Percentiles rank a stretch among this genome's conserved stretches.
phyloP scores from a whole-genome alignment of 2,329 filamentous ascomycete species.

The Neoscytalidium dimidiatum region DNA sequence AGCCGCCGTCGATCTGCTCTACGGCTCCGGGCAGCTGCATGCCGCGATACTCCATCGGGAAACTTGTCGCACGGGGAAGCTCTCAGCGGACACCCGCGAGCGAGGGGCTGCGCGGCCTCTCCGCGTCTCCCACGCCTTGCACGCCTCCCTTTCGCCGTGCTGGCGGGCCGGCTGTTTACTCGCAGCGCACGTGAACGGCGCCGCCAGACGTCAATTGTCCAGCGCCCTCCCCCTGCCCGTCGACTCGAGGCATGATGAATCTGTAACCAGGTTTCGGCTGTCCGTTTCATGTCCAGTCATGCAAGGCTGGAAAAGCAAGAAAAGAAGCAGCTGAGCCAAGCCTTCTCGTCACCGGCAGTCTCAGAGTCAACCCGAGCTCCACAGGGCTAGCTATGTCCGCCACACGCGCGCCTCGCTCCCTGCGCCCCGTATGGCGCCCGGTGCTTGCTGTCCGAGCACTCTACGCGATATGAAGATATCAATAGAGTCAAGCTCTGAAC shows the following conservation, averaged over 20 bases:
- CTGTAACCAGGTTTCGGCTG: conserved; percentile 16
- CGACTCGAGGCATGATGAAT: conserved; percentile 9
- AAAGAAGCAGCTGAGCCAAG: conserved; percentile 7
- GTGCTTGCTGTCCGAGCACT: conserved; percentile 7
- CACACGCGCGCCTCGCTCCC: conserved; percentile 11
- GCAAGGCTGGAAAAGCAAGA: conserved; percentile 16
- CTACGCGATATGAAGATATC: conserved; percentile 9
- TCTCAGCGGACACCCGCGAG: background rate
- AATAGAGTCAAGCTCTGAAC: background rate
- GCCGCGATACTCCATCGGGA: conserved; percentile 1
- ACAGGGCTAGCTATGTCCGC: conserved; percentile 12
- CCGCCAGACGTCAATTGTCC: background rate
- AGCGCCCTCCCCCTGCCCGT: background rate
- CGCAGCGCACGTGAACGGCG: background rate
- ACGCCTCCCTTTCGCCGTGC: background rate
- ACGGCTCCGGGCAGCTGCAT: conserved; percentile 12
- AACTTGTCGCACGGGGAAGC: conserved; percentile 7
- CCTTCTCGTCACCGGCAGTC: conserved; percentile 14
- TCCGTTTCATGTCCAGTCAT: conserved; percentile 18
- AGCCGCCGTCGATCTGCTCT: conserved; percentile 6
- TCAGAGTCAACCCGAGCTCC: conserved; percentile 8
- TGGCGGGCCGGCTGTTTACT: background rate
- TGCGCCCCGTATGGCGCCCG: conserved; percentile 9
- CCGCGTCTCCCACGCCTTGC: background rate
- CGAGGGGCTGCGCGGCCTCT: conserved; percentile 14